phyloP scores from a whole-genome alignment of 176 grass and related monocot species.

The Phoenix dactylifera region DNA sequence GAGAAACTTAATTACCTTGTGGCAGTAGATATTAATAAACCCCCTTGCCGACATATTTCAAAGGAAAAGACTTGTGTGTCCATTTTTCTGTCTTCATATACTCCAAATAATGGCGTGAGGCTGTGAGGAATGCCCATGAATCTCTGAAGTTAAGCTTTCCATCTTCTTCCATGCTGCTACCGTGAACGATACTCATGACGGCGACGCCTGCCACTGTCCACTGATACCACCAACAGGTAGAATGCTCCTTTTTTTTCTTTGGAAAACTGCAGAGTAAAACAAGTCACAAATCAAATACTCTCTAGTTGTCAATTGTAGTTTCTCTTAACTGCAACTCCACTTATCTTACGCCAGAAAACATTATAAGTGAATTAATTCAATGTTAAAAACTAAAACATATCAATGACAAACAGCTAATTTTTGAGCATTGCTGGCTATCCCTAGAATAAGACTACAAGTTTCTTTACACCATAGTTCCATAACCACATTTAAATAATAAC shows the following conservation, averaged over 20 bases:
- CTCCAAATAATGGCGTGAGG: slow-evolving; percentile 83
- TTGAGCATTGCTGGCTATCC: too few relatives aligned
- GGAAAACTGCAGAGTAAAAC: slow-evolving; percentile 44
- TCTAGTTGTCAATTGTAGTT: too few relatives aligned
- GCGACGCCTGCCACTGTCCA: slow-evolving; percentile 64
- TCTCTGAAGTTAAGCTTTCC: slow-evolving; percentile 78
- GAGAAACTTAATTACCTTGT: slow-evolving; percentile 54
- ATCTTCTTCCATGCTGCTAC: slow-evolving; percentile 92
- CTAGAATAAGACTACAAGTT: too few relatives aligned
- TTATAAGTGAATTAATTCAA: neutral
- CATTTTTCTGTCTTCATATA: slow-evolving; percentile 86
- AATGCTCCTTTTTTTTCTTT: slow-evolving; percentile 85
- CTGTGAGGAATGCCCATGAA: slow-evolving; percentile 79
- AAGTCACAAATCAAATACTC: too few relatives aligned
- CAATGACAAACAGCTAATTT: too few relatives aligned
- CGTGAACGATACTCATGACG: slow-evolving; percentile 93
- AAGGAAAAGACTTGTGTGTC: slow-evolving; percentile 63
- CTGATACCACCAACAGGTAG: slow-evolving; percentile 88
- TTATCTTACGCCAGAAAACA: too few relatives aligned
- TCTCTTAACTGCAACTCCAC: too few relatives aligned
- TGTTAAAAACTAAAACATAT: neutral
- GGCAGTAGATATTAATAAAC: slow-evolving; percentile 84
- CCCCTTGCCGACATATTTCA: slow-evolving; percentile 85
- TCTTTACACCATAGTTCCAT: too few relatives aligned
- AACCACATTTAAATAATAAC: too few relatives aligned